Percentiles rank a stretch among this genome's conserved stretches.
phyloP scores from a whole-genome alignment of 768 basidiomycete species.

The Rhodotorula taiwanensis region DNA sequence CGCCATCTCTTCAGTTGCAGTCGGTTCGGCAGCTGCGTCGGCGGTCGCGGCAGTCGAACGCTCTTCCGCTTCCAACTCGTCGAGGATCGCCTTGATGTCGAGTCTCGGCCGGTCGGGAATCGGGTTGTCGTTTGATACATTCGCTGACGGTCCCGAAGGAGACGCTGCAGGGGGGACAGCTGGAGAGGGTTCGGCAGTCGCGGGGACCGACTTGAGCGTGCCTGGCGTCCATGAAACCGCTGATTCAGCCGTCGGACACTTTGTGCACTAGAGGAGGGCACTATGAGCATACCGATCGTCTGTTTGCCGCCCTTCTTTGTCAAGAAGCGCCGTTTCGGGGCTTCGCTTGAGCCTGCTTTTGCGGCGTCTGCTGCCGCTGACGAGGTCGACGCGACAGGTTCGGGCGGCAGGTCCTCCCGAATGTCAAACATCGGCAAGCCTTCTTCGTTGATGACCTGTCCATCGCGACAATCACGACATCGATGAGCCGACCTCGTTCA shows the following conservation, averaged over 20 bases:
- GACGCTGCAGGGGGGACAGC: not conserved
- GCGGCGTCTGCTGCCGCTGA: not conserved
- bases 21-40: not conserved
- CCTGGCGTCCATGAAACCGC: no score
- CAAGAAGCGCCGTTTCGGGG: constrained; percentile 25
- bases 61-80: constrained; percentile 32
- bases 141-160: not conserved
- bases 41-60: no score
- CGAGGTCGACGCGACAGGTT: not conserved
- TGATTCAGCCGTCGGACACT: no score
- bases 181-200: not conserved
- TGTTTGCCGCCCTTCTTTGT: constrained; percentile 34
- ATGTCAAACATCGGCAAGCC: constrained; percentile 36
- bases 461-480: no score
- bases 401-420: constrained; percentile 24
- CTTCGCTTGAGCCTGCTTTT: not conserved
- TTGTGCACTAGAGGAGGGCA: no score
- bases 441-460: constrained; percentile 37
- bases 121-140: not conserved
- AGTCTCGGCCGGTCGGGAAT: not conserved
- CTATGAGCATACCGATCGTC: constrained; percentile 23
- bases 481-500: rapidly evolving
- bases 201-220: constrained; percentile 2
- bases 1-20: no score
- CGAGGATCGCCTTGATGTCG: constrained; percentile 28